Base-by-base conservation (phyloP, 345 rosid species). In the Melaleuca quinquenervia region DNA sequence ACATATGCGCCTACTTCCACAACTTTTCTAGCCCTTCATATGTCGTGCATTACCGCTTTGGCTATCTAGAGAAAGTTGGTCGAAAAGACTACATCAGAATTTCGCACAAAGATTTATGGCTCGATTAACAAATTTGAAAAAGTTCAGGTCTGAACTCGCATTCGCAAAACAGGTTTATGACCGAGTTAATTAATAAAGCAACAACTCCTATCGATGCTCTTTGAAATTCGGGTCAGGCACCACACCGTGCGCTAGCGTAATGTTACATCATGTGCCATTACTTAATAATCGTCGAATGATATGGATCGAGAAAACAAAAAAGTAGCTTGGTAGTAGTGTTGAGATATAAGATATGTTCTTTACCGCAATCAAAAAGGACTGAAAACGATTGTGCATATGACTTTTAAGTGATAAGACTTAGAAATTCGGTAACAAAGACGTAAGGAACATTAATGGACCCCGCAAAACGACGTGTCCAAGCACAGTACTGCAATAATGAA, bases 191-290 rank as follows among this genome's bases (percentile, higher is more conserved):
- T 58, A n/a, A n/a, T n/a, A 12, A 58, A 58, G 36, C 2, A 58
- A 0, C 9, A 58, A 13, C 18, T 12, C 70, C 27, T 6, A n/a
- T 6, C 16, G 3, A n/a, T 58, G n/a, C 70, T 1, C 9, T 58
- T 6, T n/a, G 15, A n/a, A 58, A 58, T 58, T 58, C 70, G 13
- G 6, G 32, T 58, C 2, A 15, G 11, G 18, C 70, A 13, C 8
- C 0, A 2, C 70, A n/a, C 36, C 13, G 6, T 8, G 1, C 1
- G 1, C 1, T 10, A 12, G 18, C 18, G 32, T 32, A 18, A 16
- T 5, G 78, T 20, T 9, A 18, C 7, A 2, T 24, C 21, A 8
- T 10, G 11, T 4, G 18, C 24, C 78, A 70, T 32, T 32, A 32
- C 18, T 6, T 32, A 41, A 7, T 36, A 18, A 70, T 36, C 6